Percentiles rank a stretch among this genome's conserved stretches.
phyloP scores from a whole-genome alignment of 2,329 filamentous ascomycete genomes.

The Coniochaeta prunicola region DNA sequence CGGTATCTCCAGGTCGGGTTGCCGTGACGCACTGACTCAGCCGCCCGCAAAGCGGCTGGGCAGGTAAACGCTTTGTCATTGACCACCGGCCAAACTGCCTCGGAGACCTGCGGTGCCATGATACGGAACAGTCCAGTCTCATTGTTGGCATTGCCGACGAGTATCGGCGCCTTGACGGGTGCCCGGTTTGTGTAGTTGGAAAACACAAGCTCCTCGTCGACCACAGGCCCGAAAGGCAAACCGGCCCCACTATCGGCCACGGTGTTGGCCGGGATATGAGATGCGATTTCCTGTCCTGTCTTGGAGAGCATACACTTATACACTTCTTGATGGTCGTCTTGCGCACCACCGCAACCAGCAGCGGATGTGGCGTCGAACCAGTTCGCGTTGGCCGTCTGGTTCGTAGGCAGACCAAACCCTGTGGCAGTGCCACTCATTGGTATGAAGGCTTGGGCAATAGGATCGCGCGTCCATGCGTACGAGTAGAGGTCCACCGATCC shows the following conservation, averaged over 20 bases:
- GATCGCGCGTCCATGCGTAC: conserved; percentile 7
- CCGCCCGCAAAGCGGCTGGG: conserved; percentile 19
- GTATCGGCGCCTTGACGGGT: conserved; percentile 5
- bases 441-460: conserved; percentile 28
- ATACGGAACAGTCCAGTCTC: conserved; percentile 9
- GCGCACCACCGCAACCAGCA: conserved; percentile 26
- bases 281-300: background rate
- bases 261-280: conserved; percentile 20
- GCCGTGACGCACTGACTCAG: conserved; percentile 11
- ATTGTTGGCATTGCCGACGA: conserved; percentile 9
- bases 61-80: conserved; percentile 24
- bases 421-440: conserved; percentile 35
- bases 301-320: conserved; percentile 23
- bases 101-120: conserved; percentile 4
- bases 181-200: background rate
- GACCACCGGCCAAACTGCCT: conserved; percentile 17
- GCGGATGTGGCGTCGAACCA: conserved; percentile 32
- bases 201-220: conserved; percentile 21
- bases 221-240: conserved; percentile 31
- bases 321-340: conserved; percentile 24
- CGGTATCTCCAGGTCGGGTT: conserved; percentile 29
- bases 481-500: conserved; percentile 11
- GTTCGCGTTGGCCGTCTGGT: conserved; percentile 22
- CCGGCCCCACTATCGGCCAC: conserved; percentile 18
- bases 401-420: conserved; percentile 32